A percentile compares a stretch with the other conserved stretches of the same genome.
These are phyloP conservation scores for Pelargonium myrrhifolium DNA, from an alignment of 441 rosid genomes.

Conservation along the genomic window DNA sequence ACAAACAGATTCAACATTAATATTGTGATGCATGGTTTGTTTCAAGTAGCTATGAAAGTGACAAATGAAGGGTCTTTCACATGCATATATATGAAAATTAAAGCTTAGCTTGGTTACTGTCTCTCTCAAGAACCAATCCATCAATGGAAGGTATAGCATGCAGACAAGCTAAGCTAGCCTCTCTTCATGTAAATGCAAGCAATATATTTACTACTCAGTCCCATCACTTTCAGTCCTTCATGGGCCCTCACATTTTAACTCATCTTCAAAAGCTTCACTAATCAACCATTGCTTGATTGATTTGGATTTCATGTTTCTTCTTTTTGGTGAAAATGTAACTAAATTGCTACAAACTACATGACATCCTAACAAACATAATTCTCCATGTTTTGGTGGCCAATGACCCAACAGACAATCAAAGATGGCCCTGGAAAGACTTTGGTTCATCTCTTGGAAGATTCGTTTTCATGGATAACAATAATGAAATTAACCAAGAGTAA, in stretches of 20 bases:
- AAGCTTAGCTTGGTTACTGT: no score
- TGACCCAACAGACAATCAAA: slow-evolving; percentile 5
- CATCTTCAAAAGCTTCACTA: no score
- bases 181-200: background rate
- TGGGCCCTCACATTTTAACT: background rate
- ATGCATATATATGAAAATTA: no score
- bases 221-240: background rate
- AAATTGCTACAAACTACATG: background rate
- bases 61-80: slow-evolving; percentile 1
- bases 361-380: background rate
- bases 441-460: background rate
- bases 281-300: background rate
- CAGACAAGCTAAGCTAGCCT: background rate
- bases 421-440: background rate
- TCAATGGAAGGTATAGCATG: background rate
- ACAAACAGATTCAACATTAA: no score
- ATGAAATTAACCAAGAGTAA: no score
- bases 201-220: background rate
- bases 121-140: background rate
- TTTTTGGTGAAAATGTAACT: background rate
- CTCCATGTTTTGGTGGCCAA: background rate
- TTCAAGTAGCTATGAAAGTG: background rate
- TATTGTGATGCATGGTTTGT: no score
- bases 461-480: no score
- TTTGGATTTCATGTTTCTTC: background rate